These are phyloP conservation scores for Solanum aculeatissimum DNA, from an alignment of 305 asterid species.

Conservation along the genomic window DNA sequence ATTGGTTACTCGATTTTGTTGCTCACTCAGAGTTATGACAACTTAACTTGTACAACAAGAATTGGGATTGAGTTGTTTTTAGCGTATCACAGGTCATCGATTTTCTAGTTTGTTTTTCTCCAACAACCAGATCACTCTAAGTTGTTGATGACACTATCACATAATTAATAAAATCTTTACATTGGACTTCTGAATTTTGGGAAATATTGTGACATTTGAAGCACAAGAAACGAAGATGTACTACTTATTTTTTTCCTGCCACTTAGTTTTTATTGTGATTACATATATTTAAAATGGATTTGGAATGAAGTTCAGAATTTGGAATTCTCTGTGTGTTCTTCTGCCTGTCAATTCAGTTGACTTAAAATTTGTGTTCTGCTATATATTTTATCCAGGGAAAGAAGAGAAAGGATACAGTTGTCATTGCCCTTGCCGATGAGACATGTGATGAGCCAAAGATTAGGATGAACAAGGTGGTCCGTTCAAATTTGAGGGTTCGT, in stretches of 20 bases:
- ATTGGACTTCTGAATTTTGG: not conserved
- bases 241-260: not conserved
- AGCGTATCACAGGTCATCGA: not conserved
- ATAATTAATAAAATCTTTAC: not conserved
- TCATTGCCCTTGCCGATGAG: constrained; percentile 78
- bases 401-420: constrained; percentile 71
- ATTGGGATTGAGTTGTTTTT: not conserved
- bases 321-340: not conserved
- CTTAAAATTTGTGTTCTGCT: not conserved
- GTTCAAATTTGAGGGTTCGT: constrained; percentile 63
- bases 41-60: not conserved
- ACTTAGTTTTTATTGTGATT: not conserved
- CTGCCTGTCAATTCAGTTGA: not conserved
- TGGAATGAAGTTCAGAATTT: not conserved
- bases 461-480: constrained; percentile 76
- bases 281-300: not conserved
- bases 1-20: not conserved
- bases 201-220: not conserved
- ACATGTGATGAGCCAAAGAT: constrained; percentile 70
- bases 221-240: not conserved
- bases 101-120: not conserved
- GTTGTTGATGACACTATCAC: not conserved
- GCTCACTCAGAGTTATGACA: not conserved
- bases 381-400: constrained; percentile 43
- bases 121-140: not conserved